Evolutionary conservation across 2,329 filamentous ascomycete species (phyloP), one percentile per base, ranked within the genome.

Genomic region (Talaromyces sp.): DNA sequence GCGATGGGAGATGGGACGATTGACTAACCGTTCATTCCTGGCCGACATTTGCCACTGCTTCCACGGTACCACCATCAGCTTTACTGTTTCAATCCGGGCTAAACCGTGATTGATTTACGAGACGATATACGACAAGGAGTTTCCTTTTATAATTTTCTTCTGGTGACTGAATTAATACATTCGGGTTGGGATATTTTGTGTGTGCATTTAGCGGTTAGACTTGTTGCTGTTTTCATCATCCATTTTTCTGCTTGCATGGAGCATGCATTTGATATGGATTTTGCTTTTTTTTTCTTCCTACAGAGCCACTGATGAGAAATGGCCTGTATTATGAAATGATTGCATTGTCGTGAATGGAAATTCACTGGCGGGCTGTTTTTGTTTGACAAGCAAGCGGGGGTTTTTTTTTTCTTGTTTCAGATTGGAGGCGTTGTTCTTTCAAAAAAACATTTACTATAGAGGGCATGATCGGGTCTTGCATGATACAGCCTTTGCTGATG

Each of bases 1-100:
- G 69, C 57, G 68, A 68, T 62, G 64, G 68, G 58, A 66, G 66
- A 63, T 66, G 68, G 58, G 61, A 63, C 16, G 61, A 63, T 51
- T 63, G 47, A 63, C 36, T n/a, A 40, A 5, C 14, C 16, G 5
- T 16, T 5, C 16, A 14, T 14, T 5, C 36, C 5, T 40, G 36
- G 36, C 36, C 36, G 36, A 16, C 36, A n/a, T 40, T n/a, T 40
- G 36, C 36, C 36, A 40, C 36, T 5, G 6, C 36, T 5, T n/a
- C 36, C 14, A 40, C 5, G 36, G 14, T 40, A 40, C 36, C 36
- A 40, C 36, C 36, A n/a, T n/a, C 36, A 0, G 16, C 5, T n/a
- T 16, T 40, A 14, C 36, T 40, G 6, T 40, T n/a, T 40, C 36
- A 40, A 16, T 16, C 12, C 5, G 34, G 5, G 34, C 6, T 14